A percentile compares a stretch with the other conserved stretches of the same genome.
Conservation (phyloP, 108 stramenopile genomes). For the Cylindrotheca closterium region DNA sequence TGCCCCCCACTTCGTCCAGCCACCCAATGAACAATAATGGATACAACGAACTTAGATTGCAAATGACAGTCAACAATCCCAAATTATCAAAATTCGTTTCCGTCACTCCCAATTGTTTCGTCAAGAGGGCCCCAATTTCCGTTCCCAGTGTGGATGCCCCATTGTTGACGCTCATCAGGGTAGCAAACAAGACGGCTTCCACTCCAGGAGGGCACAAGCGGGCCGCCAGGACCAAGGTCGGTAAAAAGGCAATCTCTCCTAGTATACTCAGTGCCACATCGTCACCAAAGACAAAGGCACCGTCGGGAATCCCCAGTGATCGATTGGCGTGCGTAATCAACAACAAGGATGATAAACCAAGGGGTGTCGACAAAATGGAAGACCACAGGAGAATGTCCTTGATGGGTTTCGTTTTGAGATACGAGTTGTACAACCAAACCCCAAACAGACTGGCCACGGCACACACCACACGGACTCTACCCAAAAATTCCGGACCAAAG, state of each 20-base stretch:
- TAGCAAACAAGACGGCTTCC: conserved; percentile 90
- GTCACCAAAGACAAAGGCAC: conserved; percentile 91
- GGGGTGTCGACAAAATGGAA: conserved; percentile 61
- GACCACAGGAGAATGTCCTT: conserved; percentile 88
- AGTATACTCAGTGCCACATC: conserved; percentile 85
- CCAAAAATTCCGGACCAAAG: conserved; percentile 92
- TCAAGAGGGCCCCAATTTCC: conserved; percentile 88
- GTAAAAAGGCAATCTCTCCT: conserved; percentile 93
- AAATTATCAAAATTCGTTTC: conserved; percentile 89
- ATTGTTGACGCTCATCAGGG: conserved; percentile 94
- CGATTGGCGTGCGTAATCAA: conserved; percentile 89
- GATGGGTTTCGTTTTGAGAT: conserved; percentile 55
- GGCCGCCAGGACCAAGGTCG: conserved; percentile 92
- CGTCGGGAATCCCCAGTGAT: conserved; percentile 87
- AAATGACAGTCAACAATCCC: conserved; percentile 78
- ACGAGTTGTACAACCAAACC: conserved; percentile 75
- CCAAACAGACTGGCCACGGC: conserved; percentile 84
- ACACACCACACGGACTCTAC: conserved; percentile 81
- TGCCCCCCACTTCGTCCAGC: conserved; percentile 72
- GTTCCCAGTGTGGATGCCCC: conserved; percentile 85
- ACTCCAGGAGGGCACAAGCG: conserved; percentile 90
- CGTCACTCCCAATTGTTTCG: conserved; percentile 82
- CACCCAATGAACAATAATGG: conserved; percentile 86
- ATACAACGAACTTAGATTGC: conserved; percentile 86
- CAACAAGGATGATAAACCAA: conserved; percentile 78